These are phyloP conservation scores for Rhodotorula sp. DNA, from an alignment of 1,284 basidiomycete genomes.

Conservation along the genomic window DNA sequence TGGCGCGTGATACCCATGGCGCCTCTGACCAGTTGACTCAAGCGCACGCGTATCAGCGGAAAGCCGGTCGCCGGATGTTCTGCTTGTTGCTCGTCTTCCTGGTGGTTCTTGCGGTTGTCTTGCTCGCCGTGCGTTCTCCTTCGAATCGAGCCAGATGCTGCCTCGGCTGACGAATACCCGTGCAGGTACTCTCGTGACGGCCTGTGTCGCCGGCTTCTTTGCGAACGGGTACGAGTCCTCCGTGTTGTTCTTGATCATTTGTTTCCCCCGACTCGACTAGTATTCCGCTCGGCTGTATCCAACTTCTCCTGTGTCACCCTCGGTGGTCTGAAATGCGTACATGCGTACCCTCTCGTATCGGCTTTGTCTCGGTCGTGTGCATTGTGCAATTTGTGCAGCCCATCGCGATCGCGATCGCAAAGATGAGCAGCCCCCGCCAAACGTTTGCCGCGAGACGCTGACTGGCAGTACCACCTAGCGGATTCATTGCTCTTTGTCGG, in stretches of 20 bases:
- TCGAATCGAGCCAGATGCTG: neutral
- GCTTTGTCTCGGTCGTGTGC: too few relatives aligned
- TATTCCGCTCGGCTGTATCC: too few relatives aligned
- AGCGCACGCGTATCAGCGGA: slow-evolving; percentile 92
- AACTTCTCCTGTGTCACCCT: too few relatives aligned
- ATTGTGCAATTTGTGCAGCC: neutral
- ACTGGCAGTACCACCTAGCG: too few relatives aligned
- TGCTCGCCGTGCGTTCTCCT: slow-evolving; percentile 68
- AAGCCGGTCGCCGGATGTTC: slow-evolving; percentile 82
- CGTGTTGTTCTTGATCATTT: neutral
- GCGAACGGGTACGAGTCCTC: neutral
- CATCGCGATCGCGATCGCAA: neutral
- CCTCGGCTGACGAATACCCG: neutral
- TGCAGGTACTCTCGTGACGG: slow-evolving; percentile 1
- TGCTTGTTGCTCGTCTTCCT: slow-evolving; percentile 82
- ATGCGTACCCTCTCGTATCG: too few relatives aligned
- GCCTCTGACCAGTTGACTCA: slow-evolving; percentile 85
- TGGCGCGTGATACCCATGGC: slow-evolving; percentile 77
- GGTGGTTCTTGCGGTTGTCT: slow-evolving; percentile 81
- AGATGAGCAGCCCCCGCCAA: too few relatives aligned
- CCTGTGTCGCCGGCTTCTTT: neutral
- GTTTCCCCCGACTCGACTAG: neutral
- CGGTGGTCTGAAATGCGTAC: too few relatives aligned
- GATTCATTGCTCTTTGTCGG: too few relatives aligned
- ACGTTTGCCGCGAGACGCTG: too few relatives aligned